Conservation (phyloP, 495 filamentous ascomycete genomes). For the Penicillium arizonense region DNA sequence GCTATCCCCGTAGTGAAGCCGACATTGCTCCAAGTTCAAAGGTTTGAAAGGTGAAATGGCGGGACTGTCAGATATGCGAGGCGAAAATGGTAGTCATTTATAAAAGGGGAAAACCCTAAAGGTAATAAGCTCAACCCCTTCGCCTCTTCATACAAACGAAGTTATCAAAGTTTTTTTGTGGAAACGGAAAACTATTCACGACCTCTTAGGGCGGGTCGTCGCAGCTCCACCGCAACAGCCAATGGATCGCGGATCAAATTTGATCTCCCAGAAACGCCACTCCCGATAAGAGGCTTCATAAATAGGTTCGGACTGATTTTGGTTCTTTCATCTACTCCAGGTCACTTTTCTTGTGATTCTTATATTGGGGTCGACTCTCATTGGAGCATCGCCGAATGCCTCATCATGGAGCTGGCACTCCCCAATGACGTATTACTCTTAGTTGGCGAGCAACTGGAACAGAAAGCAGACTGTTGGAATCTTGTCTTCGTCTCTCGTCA, state of each 20-base stretch:
- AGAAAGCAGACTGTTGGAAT: constrained; percentile 29
- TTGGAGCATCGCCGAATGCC: background rate
- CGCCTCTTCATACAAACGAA: too few relatives aligned
- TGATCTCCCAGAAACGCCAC: constrained; percentile 1
- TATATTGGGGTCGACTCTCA: too few relatives aligned
- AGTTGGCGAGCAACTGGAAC: constrained; percentile 29
- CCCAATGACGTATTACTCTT: constrained; percentile 34
- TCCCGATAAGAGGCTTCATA: background rate
- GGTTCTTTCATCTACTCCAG: background rate
- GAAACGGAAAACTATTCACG: background rate
- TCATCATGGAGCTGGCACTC: constrained; percentile 6
- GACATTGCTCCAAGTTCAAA: background rate
- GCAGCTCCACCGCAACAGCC: background rate
- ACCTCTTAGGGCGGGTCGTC: background rate
- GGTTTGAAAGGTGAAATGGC: too few relatives aligned
- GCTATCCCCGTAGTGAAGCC: background rate
- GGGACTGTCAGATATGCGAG: too few relatives aligned
- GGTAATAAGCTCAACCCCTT: too few relatives aligned
- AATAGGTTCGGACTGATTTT: background rate
- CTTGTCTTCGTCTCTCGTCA: constrained; percentile 29
- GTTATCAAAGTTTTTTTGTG: too few relatives aligned
- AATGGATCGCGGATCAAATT: background rate
- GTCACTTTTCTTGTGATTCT: background rate
- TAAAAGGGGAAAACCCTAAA: too few relatives aligned
- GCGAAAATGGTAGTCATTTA: too few relatives aligned